A percentile compares a stretch with the other conserved stretches of the same genome.
These are phyloP conservation scores for Umbelopsis ramanniana DNA, from an alignment of 192 early-diverging fungal genomes.

Conservation along the genomic window DNA sequence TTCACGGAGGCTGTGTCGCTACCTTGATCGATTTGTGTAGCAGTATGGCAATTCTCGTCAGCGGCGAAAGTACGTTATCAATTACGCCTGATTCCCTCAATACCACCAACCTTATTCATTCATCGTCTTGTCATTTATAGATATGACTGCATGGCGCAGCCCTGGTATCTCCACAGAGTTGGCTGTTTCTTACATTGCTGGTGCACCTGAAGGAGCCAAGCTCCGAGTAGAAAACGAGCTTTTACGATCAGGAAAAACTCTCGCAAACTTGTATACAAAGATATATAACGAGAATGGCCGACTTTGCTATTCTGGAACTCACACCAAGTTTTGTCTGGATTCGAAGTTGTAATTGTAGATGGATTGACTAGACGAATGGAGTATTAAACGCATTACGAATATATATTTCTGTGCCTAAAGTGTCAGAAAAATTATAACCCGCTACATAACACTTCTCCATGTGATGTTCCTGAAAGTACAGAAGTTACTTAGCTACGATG, in stretches of 20 bases:
- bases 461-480: no score
- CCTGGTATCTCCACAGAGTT: constrained; percentile 39
- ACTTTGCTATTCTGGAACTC: constrained; percentile 32
- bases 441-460: no score
- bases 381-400: neutral
- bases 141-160: constrained; percentile 18
- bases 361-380: neutral
- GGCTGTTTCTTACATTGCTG: constrained; percentile 18
- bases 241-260: constrained; percentile 18
- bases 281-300: constrained; percentile 21
- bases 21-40: constrained; percentile 40
- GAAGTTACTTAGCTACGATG: no score
- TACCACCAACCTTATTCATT: no score
- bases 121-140: neutral
- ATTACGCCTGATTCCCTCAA: neutral
- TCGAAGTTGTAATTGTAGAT: constrained; percentile 21
- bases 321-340: constrained; percentile 36
- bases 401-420: no score
- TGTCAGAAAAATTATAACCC: no score
- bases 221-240: constrained; percentile 30
- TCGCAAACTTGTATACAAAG: constrained; percentile 33
- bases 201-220: constrained; percentile 12
- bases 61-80: constrained; percentile 1
- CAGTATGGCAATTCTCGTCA: constrained; percentile 24
- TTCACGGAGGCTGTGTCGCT: constrained; percentile 42